These are phyloP conservation scores for Eimeria maxima DNA, from an alignment of 169 alveolate species.

Conservation along the genomic window DNA sequence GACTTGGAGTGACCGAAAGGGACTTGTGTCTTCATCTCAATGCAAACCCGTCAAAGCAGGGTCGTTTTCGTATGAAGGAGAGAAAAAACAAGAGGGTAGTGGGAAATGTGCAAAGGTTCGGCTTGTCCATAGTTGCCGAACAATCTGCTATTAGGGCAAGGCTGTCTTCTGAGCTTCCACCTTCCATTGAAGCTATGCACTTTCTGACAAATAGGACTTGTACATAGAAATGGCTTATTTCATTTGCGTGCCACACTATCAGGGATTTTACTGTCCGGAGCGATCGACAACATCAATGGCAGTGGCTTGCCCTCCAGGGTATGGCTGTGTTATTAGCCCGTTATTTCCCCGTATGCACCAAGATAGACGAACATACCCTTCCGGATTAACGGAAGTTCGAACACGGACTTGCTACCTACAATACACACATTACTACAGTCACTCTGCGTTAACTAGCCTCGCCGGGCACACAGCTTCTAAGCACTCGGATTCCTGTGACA, in stretches of 20 bases:
- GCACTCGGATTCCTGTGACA: background rate
- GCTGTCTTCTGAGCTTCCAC: background rate
- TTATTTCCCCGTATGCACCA: background rate
- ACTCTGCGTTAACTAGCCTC: background rate
- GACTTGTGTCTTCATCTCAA: constrained; percentile 52
- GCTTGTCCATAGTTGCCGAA: background rate
- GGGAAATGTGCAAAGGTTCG: constrained; percentile 76
- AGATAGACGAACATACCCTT: background rate
- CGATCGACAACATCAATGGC: constrained; percentile 74
- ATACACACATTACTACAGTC: too few relatives aligned
- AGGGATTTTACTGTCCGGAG: constrained; percentile 73
- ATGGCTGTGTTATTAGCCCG: background rate
- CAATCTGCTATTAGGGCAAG: background rate
- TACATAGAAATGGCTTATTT: background rate
- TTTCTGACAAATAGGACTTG: background rate
- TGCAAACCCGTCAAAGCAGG: constrained; percentile 70
- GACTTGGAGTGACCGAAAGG: constrained; percentile 42
- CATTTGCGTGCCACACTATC: background rate
- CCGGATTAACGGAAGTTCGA: too few relatives aligned
- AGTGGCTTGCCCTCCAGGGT: constrained; percentile 76
- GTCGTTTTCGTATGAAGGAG: constrained; percentile 63
- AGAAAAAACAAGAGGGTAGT: constrained; percentile 19
- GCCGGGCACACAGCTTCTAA: background rate
- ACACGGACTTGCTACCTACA: too few relatives aligned
- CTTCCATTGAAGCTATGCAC: background rate